Conservation (phyloP, 1,139 yeast species). For the Arxiozyma slooffiae region DNA sequence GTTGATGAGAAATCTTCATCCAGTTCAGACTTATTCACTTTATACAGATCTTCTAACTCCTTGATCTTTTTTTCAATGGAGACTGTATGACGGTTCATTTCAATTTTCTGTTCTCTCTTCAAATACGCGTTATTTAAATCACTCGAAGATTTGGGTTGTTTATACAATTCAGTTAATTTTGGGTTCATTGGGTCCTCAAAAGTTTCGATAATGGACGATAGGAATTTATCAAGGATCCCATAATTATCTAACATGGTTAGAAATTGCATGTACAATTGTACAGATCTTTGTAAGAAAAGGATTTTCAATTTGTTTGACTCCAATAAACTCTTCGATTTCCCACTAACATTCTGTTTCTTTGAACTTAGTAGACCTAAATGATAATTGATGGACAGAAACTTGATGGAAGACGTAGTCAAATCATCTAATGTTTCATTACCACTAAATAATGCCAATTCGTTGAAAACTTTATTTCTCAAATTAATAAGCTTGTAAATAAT, state of each 20-base stretch:
- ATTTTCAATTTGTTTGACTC: constrained; percentile 27
- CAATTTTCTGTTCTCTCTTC: constrained; percentile 65
- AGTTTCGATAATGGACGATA: constrained; percentile 34
- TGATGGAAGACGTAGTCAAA: constrained; percentile 45
- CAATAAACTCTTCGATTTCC: constrained; percentile 4
- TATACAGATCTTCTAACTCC: constrained; percentile 30
- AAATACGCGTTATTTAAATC: constrained; percentile 39
- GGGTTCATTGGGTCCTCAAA: constrained; percentile 37
- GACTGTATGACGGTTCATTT: constrained; percentile 52
- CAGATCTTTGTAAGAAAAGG: constrained; percentile 36
- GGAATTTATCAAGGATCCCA: constrained; percentile 35
- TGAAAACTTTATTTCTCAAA: constrained; percentile 29
- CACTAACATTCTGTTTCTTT: constrained; percentile 17
- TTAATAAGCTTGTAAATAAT: constrained; percentile 26
- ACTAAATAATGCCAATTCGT: constrained; percentile 43
- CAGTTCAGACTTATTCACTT: constrained; percentile 26
- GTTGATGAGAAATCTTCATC: constrained; percentile 16
- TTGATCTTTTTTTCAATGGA: constrained; percentile 39
- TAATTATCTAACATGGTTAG: constrained; percentile 37
- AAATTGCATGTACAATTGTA: constrained; percentile 38
- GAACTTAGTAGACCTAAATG: constrained; percentile 36
- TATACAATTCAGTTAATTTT: constrained; percentile 32
- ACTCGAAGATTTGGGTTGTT: constrained; percentile 14
- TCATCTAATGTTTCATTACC: constrained; percentile 52
- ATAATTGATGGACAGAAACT: constrained; percentile 44